Percentiles rank a stretch among this genome's conserved stretches.
Conservation (phyloP, 192 early-diverging fungal species). For the Linnemannia exigua region DNA sequence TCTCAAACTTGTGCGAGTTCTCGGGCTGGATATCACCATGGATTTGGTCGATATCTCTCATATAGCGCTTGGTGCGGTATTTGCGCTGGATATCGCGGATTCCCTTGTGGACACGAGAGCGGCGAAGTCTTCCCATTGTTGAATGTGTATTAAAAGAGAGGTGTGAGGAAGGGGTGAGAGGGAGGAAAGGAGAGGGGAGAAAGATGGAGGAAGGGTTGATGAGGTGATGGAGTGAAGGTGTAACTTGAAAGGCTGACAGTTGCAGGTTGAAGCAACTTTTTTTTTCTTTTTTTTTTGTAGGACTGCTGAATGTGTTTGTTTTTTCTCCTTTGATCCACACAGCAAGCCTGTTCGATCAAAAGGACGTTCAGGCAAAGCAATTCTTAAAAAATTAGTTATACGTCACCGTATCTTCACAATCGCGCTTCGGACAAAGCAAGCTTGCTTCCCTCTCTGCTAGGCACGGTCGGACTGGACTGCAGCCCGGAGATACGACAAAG, state of each 20-base stretch:
- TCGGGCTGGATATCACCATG: constrained; percentile 88
- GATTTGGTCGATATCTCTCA: constrained; percentile 96
- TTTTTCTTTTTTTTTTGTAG: constrained; percentile 25
- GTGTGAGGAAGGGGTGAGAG: neutral
- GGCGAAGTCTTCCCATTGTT: constrained; percentile 67
- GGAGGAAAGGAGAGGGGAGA: neutral
- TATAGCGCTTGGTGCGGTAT: constrained; percentile 86
- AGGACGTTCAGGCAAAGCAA: neutral
- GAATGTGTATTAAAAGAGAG: neutral
- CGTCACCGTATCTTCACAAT: constrained; percentile 4
- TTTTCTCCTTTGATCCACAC: neutral
- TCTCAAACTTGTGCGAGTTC: constrained; percentile 72
- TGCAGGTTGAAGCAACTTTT: neutral
- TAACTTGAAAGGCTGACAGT: neutral
- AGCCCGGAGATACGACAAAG: neutral
- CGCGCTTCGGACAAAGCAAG: neutral
- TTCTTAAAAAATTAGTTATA: neutral
- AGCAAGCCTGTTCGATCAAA: neutral
- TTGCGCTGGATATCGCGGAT: constrained; percentile 87
- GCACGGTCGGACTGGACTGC: neutral
- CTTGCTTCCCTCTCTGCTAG: neutral
- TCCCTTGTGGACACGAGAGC: constrained; percentile 65
- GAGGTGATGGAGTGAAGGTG: neutral
- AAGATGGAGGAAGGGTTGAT: neutral
- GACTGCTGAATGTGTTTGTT: constrained; percentile 19